These are phyloP conservation scores for Fraxinus baroniana DNA, from an alignment of 305 asterid genomes.

Conservation along the genomic window DNA sequence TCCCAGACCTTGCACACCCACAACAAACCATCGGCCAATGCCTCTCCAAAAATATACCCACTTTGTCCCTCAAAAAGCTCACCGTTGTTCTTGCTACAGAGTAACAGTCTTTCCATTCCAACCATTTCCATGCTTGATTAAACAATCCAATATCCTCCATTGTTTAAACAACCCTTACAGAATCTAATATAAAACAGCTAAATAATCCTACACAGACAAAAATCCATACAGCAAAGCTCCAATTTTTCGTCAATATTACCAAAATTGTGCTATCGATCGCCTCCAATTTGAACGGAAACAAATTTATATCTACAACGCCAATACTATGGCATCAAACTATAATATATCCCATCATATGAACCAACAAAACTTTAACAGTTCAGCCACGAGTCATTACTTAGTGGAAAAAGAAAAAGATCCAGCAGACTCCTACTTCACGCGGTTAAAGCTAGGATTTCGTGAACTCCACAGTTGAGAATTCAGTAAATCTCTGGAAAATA, in stretches of 20 bases:
- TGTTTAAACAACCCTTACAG: slow-evolving; percentile 30
- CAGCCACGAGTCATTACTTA: slow-evolving; percentile 18
- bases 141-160: slow-evolving; percentile 99
- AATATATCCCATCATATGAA: slow-evolving; percentile 27
- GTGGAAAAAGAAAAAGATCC: slow-evolving; percentile 49
- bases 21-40: slow-evolving; percentile 93
- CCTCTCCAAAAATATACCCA: slow-evolving; percentile 70
- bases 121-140: slow-evolving; percentile 88
- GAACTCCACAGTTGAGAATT: slow-evolving; percentile 35
- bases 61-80: slow-evolving; percentile 69
- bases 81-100: slow-evolving; percentile 53
- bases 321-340: slow-evolving; percentile 21
- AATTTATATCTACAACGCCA: slow-evolving; percentile 28
- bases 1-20: slow-evolving; percentile 67
- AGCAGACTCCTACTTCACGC: slow-evolving; percentile 52
- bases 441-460: slow-evolving; percentile 37
- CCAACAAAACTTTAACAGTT: slow-evolving; percentile 26
- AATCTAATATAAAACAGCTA: slow-evolving; percentile 26
- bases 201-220: slow-evolving; percentile 24
- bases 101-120: slow-evolving; percentile 73
- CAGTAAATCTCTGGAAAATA: slow-evolving; percentile 30
- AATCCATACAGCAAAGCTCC: slow-evolving; percentile 20
- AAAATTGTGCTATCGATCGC: slow-evolving; percentile 16
- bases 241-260: slow-evolving; percentile 22
- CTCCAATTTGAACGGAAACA: slow-evolving; percentile 26